phyloP scores from a whole-genome alignment of 176 grass and related monocot species.

The Eleusine indica region DNA sequence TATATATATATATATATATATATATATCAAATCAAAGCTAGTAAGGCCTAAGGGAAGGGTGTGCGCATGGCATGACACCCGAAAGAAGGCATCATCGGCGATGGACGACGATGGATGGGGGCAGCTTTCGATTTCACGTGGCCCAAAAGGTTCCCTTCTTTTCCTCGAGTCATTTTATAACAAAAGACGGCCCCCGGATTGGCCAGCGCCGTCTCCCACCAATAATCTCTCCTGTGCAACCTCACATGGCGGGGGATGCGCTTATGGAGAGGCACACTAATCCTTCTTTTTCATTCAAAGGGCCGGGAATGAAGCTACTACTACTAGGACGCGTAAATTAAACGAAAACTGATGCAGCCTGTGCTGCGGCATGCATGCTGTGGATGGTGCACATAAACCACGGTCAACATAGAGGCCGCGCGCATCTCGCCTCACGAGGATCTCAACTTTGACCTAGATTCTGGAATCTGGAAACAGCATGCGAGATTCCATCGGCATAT shows the following conservation, averaged over 20 bases:
- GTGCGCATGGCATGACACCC: not conserved
- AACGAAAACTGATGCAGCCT: no score
- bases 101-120: not conserved
- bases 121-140: conserved; percentile 53
- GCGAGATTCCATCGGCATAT: conserved; percentile 41
- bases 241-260: not conserved
- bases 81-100: conserved; percentile 25
- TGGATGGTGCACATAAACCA: no score
- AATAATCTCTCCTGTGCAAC: conserved; percentile 8
- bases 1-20: not conserved
- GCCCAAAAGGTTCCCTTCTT: conserved; percentile 46
- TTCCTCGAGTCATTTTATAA: conserved; percentile 55
- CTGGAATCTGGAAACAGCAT: conserved; percentile 40
- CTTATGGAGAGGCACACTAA: not conserved
- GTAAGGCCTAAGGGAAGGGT: no score
- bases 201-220: conserved; percentile 19
- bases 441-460: conserved; percentile 54
- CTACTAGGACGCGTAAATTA: not conserved
- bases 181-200: conserved; percentile 24
- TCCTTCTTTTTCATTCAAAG: no score
- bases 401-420: not conserved
- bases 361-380: no score
- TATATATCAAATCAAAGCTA: not conserved
- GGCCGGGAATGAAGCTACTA: not conserved
- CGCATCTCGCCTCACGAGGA: not conserved